These are phyloP conservation scores for Botrytis aclada DNA, from an alignment of 2,329 filamentous ascomycete species.

Conservation along the genomic window DNA sequence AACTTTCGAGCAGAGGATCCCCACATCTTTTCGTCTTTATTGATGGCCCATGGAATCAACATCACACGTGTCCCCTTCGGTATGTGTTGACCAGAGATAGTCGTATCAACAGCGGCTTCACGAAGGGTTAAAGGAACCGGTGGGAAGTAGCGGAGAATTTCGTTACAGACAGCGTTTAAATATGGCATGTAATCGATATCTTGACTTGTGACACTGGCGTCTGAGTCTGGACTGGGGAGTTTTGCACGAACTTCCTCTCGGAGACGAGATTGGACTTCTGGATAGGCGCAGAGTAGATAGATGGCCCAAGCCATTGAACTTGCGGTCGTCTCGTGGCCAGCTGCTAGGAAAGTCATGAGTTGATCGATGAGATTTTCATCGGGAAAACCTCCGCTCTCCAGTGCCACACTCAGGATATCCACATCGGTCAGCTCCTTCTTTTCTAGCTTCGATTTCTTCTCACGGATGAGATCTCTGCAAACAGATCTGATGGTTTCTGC, in stretches of 20 bases:
- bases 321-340: slow-evolving; percentile 78
- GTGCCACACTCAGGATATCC: slow-evolving; percentile 78
- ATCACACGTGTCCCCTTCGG: slow-evolving; percentile 69
- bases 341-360: slow-evolving; percentile 85
- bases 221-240: slow-evolving; percentile 50
- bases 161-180: slow-evolving; percentile 74
- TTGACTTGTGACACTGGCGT: slow-evolving; percentile 46
- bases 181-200: slow-evolving; percentile 75
- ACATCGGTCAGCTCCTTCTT: slow-evolving; percentile 51
- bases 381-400: slow-evolving; percentile 70
- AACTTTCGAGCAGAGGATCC: slow-evolving; percentile 72
- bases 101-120: slow-evolving; percentile 60
- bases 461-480: slow-evolving; percentile 64
- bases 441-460: slow-evolving; percentile 61
- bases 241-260: slow-evolving; percentile 63
- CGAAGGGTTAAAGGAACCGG: slow-evolving; percentile 72
- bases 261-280: slow-evolving; percentile 62
- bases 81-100: slow-evolving; percentile 61
- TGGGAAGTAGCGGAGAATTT: slow-evolving; percentile 69
- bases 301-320: slow-evolving; percentile 72
- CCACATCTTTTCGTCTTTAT: slow-evolving; percentile 69
- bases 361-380: slow-evolving; percentile 83
- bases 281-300: slow-evolving; percentile 65
- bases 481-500: slow-evolving; percentile 58
- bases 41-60: slow-evolving; percentile 63